phyloP scores from a whole-genome alignment of 331 rosid species.

The Dryas integrifolia region DNA sequence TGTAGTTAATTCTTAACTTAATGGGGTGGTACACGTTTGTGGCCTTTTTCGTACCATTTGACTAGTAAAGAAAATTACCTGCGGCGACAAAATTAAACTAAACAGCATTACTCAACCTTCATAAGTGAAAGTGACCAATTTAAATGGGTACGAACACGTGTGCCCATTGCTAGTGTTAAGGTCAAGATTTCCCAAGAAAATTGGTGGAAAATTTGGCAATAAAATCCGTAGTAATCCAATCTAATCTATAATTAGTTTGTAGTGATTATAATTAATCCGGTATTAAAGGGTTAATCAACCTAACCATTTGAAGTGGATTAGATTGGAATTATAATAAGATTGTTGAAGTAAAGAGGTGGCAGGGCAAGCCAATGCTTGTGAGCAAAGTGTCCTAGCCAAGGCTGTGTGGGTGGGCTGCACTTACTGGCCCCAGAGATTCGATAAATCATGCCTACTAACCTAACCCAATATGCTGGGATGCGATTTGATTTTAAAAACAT shows the following conservation, averaged over 20 bases:
- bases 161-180: constrained; percentile 4
- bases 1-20: too few relatives aligned
- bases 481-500: neutral
- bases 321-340: constrained; percentile 3
- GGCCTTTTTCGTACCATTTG: constrained; percentile 3
- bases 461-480: constrained; percentile 35
- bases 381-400: constrained; percentile 34
- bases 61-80: neutral
- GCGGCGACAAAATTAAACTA: neutral
- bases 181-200: constrained; percentile 35
- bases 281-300: constrained; percentile 18
- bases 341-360: neutral
- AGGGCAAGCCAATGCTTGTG: constrained; percentile 31
- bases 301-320: constrained; percentile 29
- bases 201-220: constrained; percentile 1
- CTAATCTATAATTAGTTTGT: constrained; percentile 10
- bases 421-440: constrained; percentile 33
- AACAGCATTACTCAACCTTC: neutral
- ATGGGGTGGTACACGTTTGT: neutral
- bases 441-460: constrained; percentile 49
- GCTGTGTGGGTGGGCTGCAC: constrained; percentile 43
- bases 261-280: neutral
- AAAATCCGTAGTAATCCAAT: constrained; percentile 15
- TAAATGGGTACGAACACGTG: constrained; percentile 27
- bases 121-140: neutral